Percentiles rank a stretch among this genome's conserved stretches.
These are phyloP conservation scores for Acanthamoeba royreba DNA, from an alignment of 208 protist species.

Conservation along the genomic window DNA sequence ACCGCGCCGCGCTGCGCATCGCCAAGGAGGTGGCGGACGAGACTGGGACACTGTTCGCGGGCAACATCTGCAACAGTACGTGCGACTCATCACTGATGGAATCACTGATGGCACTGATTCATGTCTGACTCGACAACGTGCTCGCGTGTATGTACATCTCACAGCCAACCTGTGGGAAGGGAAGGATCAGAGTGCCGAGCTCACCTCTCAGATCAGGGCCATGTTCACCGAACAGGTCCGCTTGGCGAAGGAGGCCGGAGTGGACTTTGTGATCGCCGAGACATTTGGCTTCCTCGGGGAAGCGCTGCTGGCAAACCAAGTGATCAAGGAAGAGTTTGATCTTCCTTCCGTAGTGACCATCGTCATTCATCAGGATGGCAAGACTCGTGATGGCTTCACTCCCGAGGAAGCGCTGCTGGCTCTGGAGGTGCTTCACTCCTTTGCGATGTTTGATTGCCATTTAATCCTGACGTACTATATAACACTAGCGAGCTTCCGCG, in stretches of 20 bases:
- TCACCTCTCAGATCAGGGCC: background rate
- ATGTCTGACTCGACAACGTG: no score
- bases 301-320: background rate
- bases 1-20: background rate
- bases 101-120: background rate
- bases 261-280: constrained; percentile 35
- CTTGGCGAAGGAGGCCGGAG: constrained; percentile 21
- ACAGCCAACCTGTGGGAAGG: background rate
- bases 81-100: background rate
- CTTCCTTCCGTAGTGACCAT: constrained; percentile 9
- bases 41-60: background rate
- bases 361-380: constrained; percentile 31
- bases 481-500: background rate
- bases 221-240: constrained; percentile 20
- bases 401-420: background rate
- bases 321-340: constrained; percentile 29
- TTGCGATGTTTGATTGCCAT: background rate
- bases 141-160: background rate
- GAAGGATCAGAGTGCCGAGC: background rate
- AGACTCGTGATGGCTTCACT: background rate
- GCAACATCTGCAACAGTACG: constrained; percentile 28
- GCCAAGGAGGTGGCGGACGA: constrained; percentile 38
- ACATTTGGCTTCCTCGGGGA: constrained; percentile 45
- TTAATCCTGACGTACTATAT: background rate
- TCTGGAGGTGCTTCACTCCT: background rate